Evolutionary conservation across 1,284 basidiomycete genomes (phyloP), one percentile per base, ranked within the genome.

Genomic region (Veloporphyrellus conicus): DNA sequence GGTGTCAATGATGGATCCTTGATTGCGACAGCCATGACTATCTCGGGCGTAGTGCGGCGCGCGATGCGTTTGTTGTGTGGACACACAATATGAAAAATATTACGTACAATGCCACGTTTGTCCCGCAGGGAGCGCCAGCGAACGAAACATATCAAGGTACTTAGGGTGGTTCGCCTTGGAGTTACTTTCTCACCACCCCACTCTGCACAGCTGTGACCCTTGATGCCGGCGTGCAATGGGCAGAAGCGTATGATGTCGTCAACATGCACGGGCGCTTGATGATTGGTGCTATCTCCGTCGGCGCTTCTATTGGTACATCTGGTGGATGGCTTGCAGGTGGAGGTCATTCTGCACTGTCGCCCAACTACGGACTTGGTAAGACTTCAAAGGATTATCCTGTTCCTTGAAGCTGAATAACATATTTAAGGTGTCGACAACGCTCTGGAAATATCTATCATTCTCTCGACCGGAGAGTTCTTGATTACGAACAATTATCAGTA

Each of bases 141-240:
- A 6, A 11, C 10, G 28, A 29, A 11, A 29, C 28, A 10, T 29
- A 29, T 11, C 3, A 29, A 29, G 28, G 28, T 29, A 11, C n/a
- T n/a, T n/a, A n/a, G n/a, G n/a, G 28, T 11, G 28, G 3, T 10
- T 29, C 12, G 4, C 12, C 12, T 11, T 5, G 22, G 14, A 33
- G 19, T 27, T 28, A 9, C 9, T 39, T 42, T 19, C 20, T 33
- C 15, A 9, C 16, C 16, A 32, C 12, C n/a, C 2, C 16, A 15
- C 12, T 33, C 8, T 18, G 32, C 32, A n/a, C 32, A 58, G 69
- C 64, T 54, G 58, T 75, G 19, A 74, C 70, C 3, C 51, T 75
- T 33, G 70, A 68, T 15, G 70, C 72, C 23, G 75, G 74, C 4
- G 73, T 72, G 22, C 70, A 75, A 56, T 77, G 72, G 69, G 54